These are phyloP conservation scores for Saccharomyces hybrid DNA, from an alignment of 1,139 yeast genomes.

Conservation along the genomic window DNA sequence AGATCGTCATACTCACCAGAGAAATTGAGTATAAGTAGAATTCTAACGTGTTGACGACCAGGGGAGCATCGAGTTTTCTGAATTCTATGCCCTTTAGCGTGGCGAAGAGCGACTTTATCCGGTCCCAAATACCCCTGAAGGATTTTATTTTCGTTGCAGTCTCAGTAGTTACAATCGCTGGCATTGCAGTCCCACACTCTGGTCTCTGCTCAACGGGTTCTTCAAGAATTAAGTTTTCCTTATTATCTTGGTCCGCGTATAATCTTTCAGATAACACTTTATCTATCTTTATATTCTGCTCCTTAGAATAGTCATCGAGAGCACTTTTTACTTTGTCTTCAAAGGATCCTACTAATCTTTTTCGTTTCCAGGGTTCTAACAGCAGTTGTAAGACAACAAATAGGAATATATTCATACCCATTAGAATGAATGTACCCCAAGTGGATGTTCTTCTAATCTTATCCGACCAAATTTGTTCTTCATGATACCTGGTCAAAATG, in stretches of 20 bases:
- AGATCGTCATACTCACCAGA: neutral
- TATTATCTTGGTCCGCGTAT: neutral
- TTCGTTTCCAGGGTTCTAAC: slow-evolving; percentile 92
- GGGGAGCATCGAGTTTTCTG: neutral
- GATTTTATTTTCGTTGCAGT: too few species aligned
- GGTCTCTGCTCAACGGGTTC: too few species aligned
- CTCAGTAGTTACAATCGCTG: too few species aligned
- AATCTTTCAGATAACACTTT: neutral
- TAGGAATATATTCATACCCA: slow-evolving; percentile 77
- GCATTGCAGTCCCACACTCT: too few species aligned
- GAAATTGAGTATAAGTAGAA: neutral
- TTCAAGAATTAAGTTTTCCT: neutral
- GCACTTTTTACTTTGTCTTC: slow-evolving; percentile 67
- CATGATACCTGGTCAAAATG: slow-evolving; percentile 84
- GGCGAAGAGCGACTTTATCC: too few species aligned
- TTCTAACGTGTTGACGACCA: neutral
- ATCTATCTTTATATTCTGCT: slow-evolving; percentile 22
- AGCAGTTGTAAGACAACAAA: slow-evolving; percentile 77
- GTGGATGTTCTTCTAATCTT: slow-evolving; percentile 90
- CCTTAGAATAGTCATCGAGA: slow-evolving; percentile 35
- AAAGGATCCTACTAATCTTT: slow-evolving; percentile 70
- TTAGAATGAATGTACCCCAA: slow-evolving; percentile 90
- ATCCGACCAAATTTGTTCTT: slow-evolving; percentile 98
- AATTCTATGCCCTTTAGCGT: neutral
- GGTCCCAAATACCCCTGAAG: too few species aligned